Base-by-base conservation (phyloP, 495 filamentous ascomycete genomes). In the Penicillium soppii region DNA sequence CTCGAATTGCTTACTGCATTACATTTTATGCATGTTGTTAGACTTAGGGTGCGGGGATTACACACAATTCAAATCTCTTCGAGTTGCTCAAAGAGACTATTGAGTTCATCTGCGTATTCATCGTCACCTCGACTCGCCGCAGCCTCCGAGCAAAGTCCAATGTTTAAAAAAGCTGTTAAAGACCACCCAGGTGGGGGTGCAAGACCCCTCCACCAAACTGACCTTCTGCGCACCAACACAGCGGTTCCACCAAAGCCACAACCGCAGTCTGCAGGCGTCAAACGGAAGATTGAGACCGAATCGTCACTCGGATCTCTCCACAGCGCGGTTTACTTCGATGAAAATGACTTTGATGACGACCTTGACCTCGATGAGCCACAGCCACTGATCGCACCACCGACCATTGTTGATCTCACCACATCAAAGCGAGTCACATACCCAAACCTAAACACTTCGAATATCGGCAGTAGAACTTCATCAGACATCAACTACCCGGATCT, bases 291-390 rank as follows among this genome's bases (percentile, higher is more conserved):
- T 27, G 73, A 77, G 63, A 52, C 60, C 19, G 61, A 61, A 25
- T 74, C 71, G 0, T 54, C 61, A 2, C 52, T 77, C 38, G 71
- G 73, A 2, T 72, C 73, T 13, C 62, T 77, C 26, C 73, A 77
- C 50, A 72, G 53, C 40, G 65, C 63, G 21, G 75, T 80, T 22
- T 79, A 71, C 47, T 80, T 81, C 37, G 75, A 80, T 53, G 77
- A 79, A 52, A 78, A 81, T 44, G 78, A 81, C 53, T 81, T 81
- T 27, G 78, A 80, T 23, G 73, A 79, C 55, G 77, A 80, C 50
- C 56, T 67, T n/a, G 69, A 77, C 41, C 58, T 80, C 25, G 69
- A 80, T 35, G 64, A 67, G n/a, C 73, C 70, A 0, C 59, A 69
- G 15, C 66, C 64, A 5, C 65, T 62, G 29, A 56, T 60, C 22